A percentile compares a stretch with the other conserved stretches of the same genome.
Evolutionary conservation across 306 rosid species (phyloP).

Genomic region (Prunus campanulata): DNA sequence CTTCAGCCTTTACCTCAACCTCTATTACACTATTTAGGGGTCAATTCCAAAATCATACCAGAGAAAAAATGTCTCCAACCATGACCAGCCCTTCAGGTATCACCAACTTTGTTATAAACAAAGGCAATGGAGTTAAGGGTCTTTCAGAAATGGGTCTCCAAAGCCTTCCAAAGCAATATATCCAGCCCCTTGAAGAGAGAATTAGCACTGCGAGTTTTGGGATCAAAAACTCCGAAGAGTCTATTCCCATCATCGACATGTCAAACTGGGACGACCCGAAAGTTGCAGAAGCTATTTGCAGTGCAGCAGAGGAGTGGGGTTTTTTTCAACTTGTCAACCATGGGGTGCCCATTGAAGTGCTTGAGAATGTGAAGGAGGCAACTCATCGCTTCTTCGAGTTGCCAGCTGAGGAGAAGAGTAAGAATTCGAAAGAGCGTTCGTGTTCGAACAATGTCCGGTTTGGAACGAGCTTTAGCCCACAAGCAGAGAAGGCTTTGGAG

Average conservation of each 20-base stretch:
- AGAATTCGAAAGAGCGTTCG: conserved; percentile 36
- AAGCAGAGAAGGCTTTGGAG: conserved; percentile 55
- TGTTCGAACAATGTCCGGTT: conserved; percentile 35
- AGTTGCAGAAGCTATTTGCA: conserved; percentile 35
- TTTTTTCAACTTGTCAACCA: conserved; percentile 61
- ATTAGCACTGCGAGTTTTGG: neutral
- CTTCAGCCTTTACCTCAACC: neutral
- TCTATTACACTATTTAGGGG: no score
- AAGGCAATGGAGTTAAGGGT: conserved; percentile 61
- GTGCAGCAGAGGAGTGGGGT: conserved; percentile 64
- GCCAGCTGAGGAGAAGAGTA: conserved; percentile 45
- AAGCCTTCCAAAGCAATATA: conserved; percentile 45
- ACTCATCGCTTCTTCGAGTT: conserved; percentile 45
- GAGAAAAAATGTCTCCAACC: conserved; percentile 26
- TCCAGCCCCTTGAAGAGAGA: conserved; percentile 57
- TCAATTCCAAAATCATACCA: neutral
- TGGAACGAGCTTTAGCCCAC: conserved; percentile 52
- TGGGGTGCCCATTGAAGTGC: conserved; percentile 48
- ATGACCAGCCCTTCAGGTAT: conserved; percentile 10
- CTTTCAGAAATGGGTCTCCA: conserved; percentile 47
- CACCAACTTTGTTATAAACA: conserved; percentile 38
- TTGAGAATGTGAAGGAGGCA: conserved; percentile 44
- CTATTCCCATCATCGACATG: conserved; percentile 60
- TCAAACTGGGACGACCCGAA: conserved; percentile 37
- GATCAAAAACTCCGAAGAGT: neutral